phyloP scores from a whole-genome alignment of 805 yeast species.

The Wickerhamomyces alni region DNA sequence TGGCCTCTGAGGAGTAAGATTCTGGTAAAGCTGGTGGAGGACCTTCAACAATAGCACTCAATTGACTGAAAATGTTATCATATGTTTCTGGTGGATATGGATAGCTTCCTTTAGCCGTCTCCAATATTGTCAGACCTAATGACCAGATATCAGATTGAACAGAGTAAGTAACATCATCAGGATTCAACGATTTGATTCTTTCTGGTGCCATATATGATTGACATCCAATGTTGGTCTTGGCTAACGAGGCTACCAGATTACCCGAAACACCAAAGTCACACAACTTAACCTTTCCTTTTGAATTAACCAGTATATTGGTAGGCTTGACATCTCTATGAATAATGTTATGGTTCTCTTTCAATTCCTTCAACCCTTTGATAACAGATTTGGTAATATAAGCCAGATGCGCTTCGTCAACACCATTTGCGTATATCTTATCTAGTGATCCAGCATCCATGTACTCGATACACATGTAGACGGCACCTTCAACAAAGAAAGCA shows the following conservation, averaged over 20 bases:
- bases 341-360: constrained; percentile 86
- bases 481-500: constrained; percentile 95
- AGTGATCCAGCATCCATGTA: constrained; percentile 96
- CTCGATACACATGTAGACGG: constrained; percentile 97
- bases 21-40: constrained; percentile 78
- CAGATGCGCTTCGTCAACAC: constrained; percentile 71
- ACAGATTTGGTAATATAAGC: constrained; percentile 79
- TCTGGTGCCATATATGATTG: constrained; percentile 99
- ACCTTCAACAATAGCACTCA: constrained; percentile 95
- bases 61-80: constrained; percentile 83
- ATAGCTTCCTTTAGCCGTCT: constrained; percentile 83
- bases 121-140: constrained; percentile 77
- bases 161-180: constrained; percentile 76
- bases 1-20: constrained; percentile 69
- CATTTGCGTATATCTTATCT: constrained; percentile 74
- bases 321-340: constrained; percentile 97
- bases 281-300: constrained; percentile 79
- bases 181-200: constrained; percentile 69
- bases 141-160: constrained; percentile 98
- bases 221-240: constrained; percentile 94
- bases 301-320: constrained; percentile 80
- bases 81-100: constrained; percentile 97
- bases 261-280: constrained; percentile 98
- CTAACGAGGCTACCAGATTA: constrained; percentile 88
- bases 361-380: constrained; percentile 70